Evolutionary conservation across 306 rosid species (phyloP).

Genomic region (Psophocarpus tetragonolobus): DNA sequence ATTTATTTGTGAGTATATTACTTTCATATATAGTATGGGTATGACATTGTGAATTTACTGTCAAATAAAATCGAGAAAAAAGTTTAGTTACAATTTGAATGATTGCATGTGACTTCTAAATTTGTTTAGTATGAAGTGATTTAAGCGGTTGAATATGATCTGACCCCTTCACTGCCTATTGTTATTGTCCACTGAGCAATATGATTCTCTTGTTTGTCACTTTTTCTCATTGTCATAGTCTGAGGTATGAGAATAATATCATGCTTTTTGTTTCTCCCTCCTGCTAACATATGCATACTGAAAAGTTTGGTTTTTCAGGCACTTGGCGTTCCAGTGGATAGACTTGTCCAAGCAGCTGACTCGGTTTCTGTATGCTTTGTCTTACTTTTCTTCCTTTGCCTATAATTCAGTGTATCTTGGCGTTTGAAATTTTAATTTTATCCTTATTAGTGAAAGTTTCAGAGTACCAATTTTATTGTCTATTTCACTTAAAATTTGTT

Average conservation of each 20-base stretch:
- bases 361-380: slow-evolving; percentile 56
- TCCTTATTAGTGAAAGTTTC: neutral
- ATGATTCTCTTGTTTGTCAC: neutral
- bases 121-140: neutral
- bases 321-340: slow-evolving; percentile 82
- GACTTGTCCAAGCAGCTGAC: slow-evolving; percentile 94
- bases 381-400: slow-evolving; percentile 35
- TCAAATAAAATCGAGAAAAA: neutral
- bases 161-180: neutral
- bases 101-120: neutral
- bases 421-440: neutral
- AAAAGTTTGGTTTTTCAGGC: slow-evolving; percentile 59
- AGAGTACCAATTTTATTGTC: neutral
- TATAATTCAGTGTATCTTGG: slow-evolving; percentile 45
- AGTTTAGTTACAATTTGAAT: neutral
- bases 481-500: slow-evolving; percentile 18
- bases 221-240: neutral
- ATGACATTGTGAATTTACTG: neutral
- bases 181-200: neutral
- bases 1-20: neutral
- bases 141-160: neutral
- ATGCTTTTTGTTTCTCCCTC: neutral
- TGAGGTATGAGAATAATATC: neutral
- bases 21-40: neutral
- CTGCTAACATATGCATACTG: neutral